Base-by-base conservation (phyloP, 768 basidiomycete genomes). In the Phanerochaete sordida region DNA sequence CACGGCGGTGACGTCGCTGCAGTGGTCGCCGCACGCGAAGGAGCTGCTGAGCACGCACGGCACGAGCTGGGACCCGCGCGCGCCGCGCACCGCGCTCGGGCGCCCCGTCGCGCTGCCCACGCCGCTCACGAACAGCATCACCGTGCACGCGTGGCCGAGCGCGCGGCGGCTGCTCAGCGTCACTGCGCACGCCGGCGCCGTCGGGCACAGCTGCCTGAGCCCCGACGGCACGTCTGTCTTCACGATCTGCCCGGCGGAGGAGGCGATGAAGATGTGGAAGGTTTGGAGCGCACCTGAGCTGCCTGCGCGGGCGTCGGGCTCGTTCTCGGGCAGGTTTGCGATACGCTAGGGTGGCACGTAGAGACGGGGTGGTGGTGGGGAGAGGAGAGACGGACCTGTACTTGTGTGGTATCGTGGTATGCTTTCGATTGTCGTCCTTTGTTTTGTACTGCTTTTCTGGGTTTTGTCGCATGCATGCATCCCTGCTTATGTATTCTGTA, bases 251-350 rank as follows among this genome's bases (percentile, higher is more conserved):
- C 83, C 85, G 1, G 73, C 70, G 27, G 87, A 88, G 63, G 84
- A 88, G 69, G 81, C 84, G 49, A 85, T 88, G 73, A 87, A 86
- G 73, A 84, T 87, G 80, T 88, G 86, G 81, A 83, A 84, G 62
- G 84, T 88, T 31, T 88, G 86, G 87, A 67, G 59, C 57, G 54
- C 56, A 53, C 72, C 75, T 27, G 62, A 69, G 35, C 66, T 69
- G 28, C 66, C 62, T 27, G 68, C 66, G 58, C 76, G 70, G 65
- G 69, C 69, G 59, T 74, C 74, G 65, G 80, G 78, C 59, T 75
- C 76, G 19, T 82, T 82, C 63, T 51, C 28, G 50, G 78, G 79
- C 59, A 77, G 72, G 56, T 81, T 75, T 65, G 68, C 68, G 37
- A 81, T 82, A 62, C 79, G 80, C 30, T 82, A 63, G 50, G 13